Conservation (phyloP, 495 filamentous ascomycete genomes). For the Xylaria grammica region DNA sequence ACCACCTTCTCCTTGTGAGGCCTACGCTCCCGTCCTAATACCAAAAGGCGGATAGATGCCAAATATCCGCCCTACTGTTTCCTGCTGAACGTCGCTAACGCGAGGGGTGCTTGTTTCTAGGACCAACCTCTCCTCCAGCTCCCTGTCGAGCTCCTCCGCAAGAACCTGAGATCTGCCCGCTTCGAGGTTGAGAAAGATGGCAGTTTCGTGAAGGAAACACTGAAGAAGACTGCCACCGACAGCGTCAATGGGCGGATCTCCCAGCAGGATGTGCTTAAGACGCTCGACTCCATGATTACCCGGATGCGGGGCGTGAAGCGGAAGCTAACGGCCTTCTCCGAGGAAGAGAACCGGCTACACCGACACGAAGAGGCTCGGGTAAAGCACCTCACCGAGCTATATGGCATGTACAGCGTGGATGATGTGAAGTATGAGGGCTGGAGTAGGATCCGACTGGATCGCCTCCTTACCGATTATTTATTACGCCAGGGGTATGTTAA, state of each 20-base stretch:
- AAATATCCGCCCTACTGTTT: neutral
- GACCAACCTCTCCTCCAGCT: conserved; percentile 95
- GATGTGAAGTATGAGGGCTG: conserved; percentile 95
- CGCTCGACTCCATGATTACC: conserved; percentile 81
- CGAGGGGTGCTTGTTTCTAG: conserved; percentile 46
- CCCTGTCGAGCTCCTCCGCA: conserved; percentile 86
- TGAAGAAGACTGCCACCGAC: conserved; percentile 72
- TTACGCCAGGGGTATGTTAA: conserved; percentile 80
- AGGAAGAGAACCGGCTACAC: conserved; percentile 77
- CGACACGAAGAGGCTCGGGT: conserved; percentile 76
- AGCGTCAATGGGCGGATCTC: conserved; percentile 64
- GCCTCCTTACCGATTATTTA: conserved; percentile 88
- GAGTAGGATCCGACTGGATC: conserved; percentile 79
- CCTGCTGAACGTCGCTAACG: conserved; percentile 16
- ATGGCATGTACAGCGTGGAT: conserved; percentile 77
- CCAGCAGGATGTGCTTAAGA: conserved; percentile 71
- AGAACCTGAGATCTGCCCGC: conserved; percentile 90
- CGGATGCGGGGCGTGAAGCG: conserved; percentile 85
- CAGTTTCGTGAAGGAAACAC: conserved; percentile 67
- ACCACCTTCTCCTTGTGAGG: conserved; percentile 54
- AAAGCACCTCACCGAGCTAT: conserved; percentile 77
- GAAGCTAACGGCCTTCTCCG: conserved; percentile 77
- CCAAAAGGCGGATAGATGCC: neutral
- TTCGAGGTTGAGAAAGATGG: conserved; percentile 80
- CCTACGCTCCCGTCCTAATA: neutral